Evolutionary conservation across 257 asterid genomes (phyloP).

Genomic region (Solanum rostratum): DNA sequence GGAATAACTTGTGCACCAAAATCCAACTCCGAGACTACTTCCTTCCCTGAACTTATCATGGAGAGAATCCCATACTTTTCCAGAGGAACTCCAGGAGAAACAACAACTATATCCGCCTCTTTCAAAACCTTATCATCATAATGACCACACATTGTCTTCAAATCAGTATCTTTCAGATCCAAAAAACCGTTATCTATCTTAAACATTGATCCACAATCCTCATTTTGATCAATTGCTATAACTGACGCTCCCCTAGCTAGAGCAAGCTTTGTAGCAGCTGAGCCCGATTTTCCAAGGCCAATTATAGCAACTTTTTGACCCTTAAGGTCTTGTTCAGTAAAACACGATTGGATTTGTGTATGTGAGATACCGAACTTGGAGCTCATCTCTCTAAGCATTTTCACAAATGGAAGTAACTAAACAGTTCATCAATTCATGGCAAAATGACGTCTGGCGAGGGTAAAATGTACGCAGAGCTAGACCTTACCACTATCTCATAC

Average conservation of each 20-base stretch:
- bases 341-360: conserved; percentile 14
- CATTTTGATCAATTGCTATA: conserved; percentile 25
- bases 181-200: background rate
- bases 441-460: no score
- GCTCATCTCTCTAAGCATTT: background rate
- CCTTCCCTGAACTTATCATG: conserved; percentile 25
- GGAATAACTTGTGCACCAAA: conserved; percentile 32
- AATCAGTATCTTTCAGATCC: conserved; percentile 4
- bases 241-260: conserved; percentile 44
- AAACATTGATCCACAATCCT: conserved; percentile 2
- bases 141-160: conserved; percentile 16
- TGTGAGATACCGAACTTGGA: background rate
- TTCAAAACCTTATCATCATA: conserved; percentile 12
- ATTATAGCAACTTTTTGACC: conserved; percentile 25
- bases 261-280: conserved; percentile 20
- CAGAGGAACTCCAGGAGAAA: conserved; percentile 27
- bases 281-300: conserved; percentile 33
- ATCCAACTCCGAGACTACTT: conserved; percentile 26
- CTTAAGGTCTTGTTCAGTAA: conserved; percentile 18
- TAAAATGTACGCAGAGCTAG: no score
- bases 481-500: no score
- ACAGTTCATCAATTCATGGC: no score
- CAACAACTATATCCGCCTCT: conserved; percentile 16
- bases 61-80: conserved; percentile 18
- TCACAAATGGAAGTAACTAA: no score